A percentile compares a stretch with the other conserved stretches of the same genome.
Evolutionary conservation across 768 basidiomycete species (phyloP).

Genomic region (Psilocybe tampanensis): DNA sequence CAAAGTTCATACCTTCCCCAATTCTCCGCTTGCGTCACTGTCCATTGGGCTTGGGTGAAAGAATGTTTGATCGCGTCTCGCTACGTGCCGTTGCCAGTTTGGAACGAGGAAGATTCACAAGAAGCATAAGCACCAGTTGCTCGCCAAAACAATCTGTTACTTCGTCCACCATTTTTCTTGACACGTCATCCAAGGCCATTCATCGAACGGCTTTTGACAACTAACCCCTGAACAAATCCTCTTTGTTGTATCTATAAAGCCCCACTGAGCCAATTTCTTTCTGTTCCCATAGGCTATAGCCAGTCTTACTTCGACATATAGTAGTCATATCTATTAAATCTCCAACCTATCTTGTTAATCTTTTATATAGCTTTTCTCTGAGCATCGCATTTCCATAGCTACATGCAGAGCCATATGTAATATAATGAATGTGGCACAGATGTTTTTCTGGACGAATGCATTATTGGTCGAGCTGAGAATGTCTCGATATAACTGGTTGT

Average conservation of each 20-base stretch:
- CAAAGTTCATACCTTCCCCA: slow-evolving; percentile 30
- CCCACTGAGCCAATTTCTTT: background rate
- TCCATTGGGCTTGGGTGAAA: slow-evolving; percentile 75
- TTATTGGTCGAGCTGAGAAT: no score
- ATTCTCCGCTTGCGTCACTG: slow-evolving; percentile 34
- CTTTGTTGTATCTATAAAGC: background rate
- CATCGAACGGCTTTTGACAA: background rate
- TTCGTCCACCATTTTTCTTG: background rate
- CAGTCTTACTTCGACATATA: background rate
- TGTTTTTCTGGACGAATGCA: no score
- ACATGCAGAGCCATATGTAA: no score
- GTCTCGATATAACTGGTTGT: no score
- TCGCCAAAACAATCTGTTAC: no score
- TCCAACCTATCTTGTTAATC: background rate
- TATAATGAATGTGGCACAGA: no score
- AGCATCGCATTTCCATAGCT: no score
- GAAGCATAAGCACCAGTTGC: slow-evolving; percentile 19
- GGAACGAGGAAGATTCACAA: slow-evolving; percentile 27
- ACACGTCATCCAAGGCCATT: background rate
- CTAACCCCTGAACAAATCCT: background rate
- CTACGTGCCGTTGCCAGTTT: slow-evolving; percentile 38
- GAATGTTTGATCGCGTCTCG: slow-evolving; percentile 71
- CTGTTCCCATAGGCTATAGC: background rate
- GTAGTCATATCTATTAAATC: background rate
- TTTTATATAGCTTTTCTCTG: background rate